A percentile compares a stretch with the other conserved stretches of the same genome.
Conservation (phyloP, 495 filamentous ascomycete species). For the Paragyromitra xinjiangensis region DNA sequence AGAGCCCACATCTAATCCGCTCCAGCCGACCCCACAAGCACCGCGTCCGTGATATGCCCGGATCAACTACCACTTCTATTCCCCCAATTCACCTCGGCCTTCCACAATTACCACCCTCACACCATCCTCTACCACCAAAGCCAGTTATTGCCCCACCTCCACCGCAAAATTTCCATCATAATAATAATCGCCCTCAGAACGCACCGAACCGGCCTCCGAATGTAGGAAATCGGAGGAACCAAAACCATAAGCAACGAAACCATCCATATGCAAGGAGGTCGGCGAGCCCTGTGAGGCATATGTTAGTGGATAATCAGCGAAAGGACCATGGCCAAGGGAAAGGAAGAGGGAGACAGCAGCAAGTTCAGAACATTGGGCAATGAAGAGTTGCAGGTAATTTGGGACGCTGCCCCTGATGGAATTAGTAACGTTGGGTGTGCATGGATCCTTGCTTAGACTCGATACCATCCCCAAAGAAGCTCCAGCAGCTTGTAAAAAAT, state of each 20-base stretch:
- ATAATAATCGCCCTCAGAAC: slow-evolving; percentile 32
- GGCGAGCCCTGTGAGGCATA: slow-evolving; percentile 42
- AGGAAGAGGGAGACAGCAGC: slow-evolving; percentile 24
- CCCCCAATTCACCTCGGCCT: slow-evolving; percentile 17
- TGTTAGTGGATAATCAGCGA: slow-evolving; percentile 43
- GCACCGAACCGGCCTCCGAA: slow-evolving; percentile 26
- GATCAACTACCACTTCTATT: slow-evolving; percentile 5
- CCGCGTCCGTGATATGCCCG: slow-evolving; percentile 34
- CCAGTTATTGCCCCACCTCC: slow-evolving; percentile 48
- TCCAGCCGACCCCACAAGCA: slow-evolving; percentile 44
- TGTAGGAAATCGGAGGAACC: slow-evolving; percentile 28
- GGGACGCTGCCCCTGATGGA: neutral
- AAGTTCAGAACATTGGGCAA: slow-evolving; percentile 2
- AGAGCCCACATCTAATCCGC: slow-evolving; percentile 5
- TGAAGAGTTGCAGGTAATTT: neutral
- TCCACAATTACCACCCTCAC: slow-evolving; percentile 30
- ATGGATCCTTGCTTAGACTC: neutral
- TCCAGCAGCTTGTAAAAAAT: slow-evolving; percentile 12
- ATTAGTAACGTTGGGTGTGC: no score
- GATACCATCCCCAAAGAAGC: neutral
- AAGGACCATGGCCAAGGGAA: slow-evolving; percentile 20
- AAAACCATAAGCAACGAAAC: slow-evolving; percentile 38
- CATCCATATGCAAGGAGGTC: slow-evolving; percentile 38
- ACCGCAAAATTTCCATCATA: slow-evolving; percentile 39
- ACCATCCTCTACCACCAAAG: slow-evolving; percentile 53